A percentile compares a stretch with the other conserved stretches of the same genome.
phyloP scores from a whole-genome alignment of 2,329 filamentous ascomycete species.

The Colletotrichum destructivum region DNA sequence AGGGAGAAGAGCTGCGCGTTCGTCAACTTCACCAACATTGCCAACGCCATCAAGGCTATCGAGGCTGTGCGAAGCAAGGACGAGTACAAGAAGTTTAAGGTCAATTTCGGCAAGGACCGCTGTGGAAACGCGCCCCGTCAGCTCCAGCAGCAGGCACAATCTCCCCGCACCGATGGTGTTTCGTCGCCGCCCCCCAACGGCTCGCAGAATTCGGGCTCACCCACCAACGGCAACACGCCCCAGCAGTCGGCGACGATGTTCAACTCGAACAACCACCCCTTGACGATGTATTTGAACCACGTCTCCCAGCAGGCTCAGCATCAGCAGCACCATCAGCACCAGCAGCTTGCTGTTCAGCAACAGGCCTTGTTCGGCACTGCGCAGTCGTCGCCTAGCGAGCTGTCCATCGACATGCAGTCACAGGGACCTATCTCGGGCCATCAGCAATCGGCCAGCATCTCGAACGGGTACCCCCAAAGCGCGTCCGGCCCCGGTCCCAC shows the following conservation, averaged over 20 bases:
- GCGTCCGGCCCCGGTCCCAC: conserved; percentile 71
- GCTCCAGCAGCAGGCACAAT: conserved; percentile 75
- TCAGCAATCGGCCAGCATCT: conserved; percentile 76
- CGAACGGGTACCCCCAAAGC: conserved; percentile 73
- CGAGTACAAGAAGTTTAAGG: conserved; percentile 98
- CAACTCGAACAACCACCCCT: conserved; percentile 87
- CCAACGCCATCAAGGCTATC: conserved; percentile 99
- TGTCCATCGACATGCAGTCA: conserved; percentile 71
- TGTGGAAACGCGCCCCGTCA: conserved; percentile 97
- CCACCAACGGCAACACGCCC: conserved; percentile 68
- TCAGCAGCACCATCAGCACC: conserved; percentile 82
- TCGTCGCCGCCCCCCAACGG: conserved; percentile 72
- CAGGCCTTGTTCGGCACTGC: conserved; percentile 85
- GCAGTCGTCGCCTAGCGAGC: conserved; percentile 70
- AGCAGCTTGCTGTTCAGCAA: conserved; percentile 82
- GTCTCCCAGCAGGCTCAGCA: conserved; percentile 80
- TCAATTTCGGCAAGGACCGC: conserved; percentile 99
- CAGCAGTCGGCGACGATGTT: conserved; percentile 72
- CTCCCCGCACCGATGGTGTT: conserved; percentile 75
- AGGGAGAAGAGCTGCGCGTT: conserved; percentile 99
- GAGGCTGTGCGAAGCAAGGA: conserved; percentile 95
- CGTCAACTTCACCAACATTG: conserved; percentile 99
- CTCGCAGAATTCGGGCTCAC: conserved; percentile 67
- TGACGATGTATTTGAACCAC: conserved; percentile 94
- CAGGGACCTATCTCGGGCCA: conserved; percentile 75